phyloP scores from a whole-genome alignment of 2,329 filamentous ascomycete genomes.

The Trichoderma koningii region DNA sequence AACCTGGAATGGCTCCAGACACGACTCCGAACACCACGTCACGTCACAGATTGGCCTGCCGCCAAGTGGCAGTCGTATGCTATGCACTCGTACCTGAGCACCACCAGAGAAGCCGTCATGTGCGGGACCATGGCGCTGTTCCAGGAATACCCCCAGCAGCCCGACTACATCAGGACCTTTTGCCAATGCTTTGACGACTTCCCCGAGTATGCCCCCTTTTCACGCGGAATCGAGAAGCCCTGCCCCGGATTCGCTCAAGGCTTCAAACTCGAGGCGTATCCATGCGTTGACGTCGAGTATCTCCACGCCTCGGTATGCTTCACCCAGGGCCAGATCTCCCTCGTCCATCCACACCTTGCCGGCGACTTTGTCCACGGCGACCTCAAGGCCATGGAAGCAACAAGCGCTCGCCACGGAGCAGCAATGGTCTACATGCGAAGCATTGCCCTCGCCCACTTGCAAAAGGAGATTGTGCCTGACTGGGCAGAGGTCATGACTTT shows the following conservation, averaged over 20 bases:
- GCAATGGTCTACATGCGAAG: constrained; percentile 36
- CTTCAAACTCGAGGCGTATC: not conserved
- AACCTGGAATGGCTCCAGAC: constrained; percentile 1
- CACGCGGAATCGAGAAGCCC: constrained; percentile 10
- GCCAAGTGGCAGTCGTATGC: not conserved
- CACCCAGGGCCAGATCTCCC: constrained; percentile 23
- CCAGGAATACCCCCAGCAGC: not conserved
- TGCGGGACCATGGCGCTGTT: not conserved
- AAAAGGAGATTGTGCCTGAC: constrained; percentile 28
- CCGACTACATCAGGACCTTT: not conserved
- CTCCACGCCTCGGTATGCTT: not conserved
- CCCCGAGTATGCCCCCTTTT: constrained; percentile 3
- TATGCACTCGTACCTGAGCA: not conserved
- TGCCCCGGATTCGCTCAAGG: constrained; percentile 14
- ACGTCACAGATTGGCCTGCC: constrained; percentile 1
- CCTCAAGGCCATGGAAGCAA: constrained; percentile 28
- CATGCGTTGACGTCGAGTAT: not conserved
- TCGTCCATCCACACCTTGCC: constrained; percentile 36
- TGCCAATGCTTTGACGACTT: constrained; percentile 11
- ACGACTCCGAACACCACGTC: not conserved
- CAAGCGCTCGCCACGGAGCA: constrained; percentile 35
- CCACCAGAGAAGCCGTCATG: constrained; percentile 1
- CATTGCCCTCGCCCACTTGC: constrained; percentile 32
- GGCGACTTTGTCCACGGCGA: constrained; percentile 33
- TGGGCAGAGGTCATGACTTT: constrained; percentile 35